phyloP scores from a whole-genome alignment of 371 early-diverging fungal species.

The Blyttiomyces sp. region DNA sequence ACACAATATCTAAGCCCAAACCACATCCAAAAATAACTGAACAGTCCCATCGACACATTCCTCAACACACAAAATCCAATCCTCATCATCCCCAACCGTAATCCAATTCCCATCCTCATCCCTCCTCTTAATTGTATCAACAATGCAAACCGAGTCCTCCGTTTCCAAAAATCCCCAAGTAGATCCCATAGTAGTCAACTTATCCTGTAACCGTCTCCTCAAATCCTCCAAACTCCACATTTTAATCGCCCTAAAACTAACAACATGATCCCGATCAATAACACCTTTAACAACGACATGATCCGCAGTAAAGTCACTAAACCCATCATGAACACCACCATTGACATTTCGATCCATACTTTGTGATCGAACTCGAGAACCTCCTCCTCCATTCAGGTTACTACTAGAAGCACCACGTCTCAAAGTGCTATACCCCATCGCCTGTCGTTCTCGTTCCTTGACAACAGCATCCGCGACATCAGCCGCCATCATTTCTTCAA shows the following conservation, averaged over 20 bases:
- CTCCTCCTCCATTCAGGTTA: no score
- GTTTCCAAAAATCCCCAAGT: not conserved
- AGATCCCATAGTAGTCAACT: not conserved
- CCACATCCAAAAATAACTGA: not conserved
- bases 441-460: not conserved
- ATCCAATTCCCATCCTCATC: constrained; percentile 1
- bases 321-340: no score
- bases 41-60: not conserved
- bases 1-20: not conserved
- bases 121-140: not conserved
- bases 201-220: not conserved
- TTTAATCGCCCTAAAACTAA: no score
- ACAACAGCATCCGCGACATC: not conserved
- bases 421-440: no score
- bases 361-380: no score
- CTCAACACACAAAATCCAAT: not conserved
- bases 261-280: no score
- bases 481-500: not conserved
- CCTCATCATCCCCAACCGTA: constrained; percentile 9
- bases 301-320: no score
- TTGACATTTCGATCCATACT: no score
- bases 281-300: no score
- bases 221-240: not conserved
- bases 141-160: not conserved
- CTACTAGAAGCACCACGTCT: no score